phyloP scores from a whole-genome alignment of 768 basidiomycete species.

The Kwoniella pini region DNA sequence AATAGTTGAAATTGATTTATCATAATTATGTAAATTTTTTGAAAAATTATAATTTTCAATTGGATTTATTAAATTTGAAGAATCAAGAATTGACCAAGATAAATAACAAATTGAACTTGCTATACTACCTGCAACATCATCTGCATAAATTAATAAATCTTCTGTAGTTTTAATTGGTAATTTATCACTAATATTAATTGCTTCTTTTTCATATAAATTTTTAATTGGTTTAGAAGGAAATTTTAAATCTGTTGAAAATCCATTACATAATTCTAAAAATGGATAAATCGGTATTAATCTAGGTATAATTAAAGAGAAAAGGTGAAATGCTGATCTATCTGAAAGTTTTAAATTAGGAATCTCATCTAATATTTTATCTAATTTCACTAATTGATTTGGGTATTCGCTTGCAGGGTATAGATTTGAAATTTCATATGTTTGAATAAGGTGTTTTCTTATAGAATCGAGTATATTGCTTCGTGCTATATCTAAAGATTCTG shows the following conservation, averaged over 20 bases:
- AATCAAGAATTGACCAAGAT: slow-evolving; percentile 28
- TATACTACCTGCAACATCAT: slow-evolving; percentile 55
- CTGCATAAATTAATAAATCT: slow-evolving; percentile 54
- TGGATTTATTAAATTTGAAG: slow-evolving; percentile 14
- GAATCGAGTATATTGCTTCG: slow-evolving; percentile 16
- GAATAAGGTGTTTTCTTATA: slow-evolving; percentile 28
- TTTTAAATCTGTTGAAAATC: slow-evolving; percentile 47
- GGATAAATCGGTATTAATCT: slow-evolving; percentile 44
- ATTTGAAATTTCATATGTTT: slow-evolving; percentile 10
- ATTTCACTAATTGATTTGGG: background rate
- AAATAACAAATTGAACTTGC: slow-evolving; percentile 55
- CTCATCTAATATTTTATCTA: slow-evolving; percentile 26
- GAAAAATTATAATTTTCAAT: slow-evolving; percentile 15
- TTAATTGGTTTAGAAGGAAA: slow-evolving; percentile 27
- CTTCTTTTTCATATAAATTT: background rate
- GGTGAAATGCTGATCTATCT: slow-evolving; percentile 42
- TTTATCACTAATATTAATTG: slow-evolving; percentile 5
- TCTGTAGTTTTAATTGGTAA: slow-evolving; percentile 49
- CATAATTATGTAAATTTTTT: background rate
- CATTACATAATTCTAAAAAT: slow-evolving; percentile 50
- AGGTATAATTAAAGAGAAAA: slow-evolving; percentile 44
- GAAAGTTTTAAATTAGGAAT: slow-evolving; percentile 30
- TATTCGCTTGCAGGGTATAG: slow-evolving; percentile 11
- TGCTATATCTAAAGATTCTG: background rate
- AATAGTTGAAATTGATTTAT: background rate